Evolutionary conservation across 306 rosid genomes (phyloP).

Genomic region (Medicago lupulina): DNA sequence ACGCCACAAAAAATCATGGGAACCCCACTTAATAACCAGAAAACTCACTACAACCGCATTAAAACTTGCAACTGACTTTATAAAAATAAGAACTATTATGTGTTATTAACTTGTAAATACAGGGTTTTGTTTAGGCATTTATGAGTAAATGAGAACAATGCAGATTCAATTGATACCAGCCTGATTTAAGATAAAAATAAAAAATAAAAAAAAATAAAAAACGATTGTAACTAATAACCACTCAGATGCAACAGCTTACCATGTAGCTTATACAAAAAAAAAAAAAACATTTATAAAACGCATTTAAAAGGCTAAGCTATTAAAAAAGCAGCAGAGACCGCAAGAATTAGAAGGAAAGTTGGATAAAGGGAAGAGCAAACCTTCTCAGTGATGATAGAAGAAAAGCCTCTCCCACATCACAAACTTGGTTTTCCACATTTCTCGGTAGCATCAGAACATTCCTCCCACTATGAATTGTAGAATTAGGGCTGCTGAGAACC

Average conservation of each 20-base stretch:
- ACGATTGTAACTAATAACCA: conserved; percentile 3
- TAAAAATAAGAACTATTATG: conserved; percentile 22
- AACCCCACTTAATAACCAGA: background rate
- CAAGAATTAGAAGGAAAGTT: conserved; percentile 22
- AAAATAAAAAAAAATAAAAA: background rate
- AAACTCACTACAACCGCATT: conserved; percentile 1
- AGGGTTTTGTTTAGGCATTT: background rate
- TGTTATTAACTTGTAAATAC: conserved; percentile 19
- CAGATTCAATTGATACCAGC: conserved; percentile 8
- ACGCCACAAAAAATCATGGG: conserved; percentile 2
- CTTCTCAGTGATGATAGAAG: conserved; percentile 83
- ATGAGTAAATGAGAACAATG: background rate
- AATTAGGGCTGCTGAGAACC: conserved; percentile 63
- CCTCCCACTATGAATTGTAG: conserved; percentile 79
- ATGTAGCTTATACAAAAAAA: background rate
- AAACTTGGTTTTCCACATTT: conserved; percentile 77
- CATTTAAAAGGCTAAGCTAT: conserved; percentile 13
- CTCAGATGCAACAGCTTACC: conserved; percentile 25
- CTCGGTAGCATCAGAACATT: conserved; percentile 62
- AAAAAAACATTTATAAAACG: background rate
- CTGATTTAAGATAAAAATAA: conserved; percentile 28
- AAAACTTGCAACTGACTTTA: background rate
- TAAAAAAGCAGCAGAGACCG: conserved; percentile 15
- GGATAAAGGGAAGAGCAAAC: conserved; percentile 46
- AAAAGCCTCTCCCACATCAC: conserved; percentile 93